Percentiles rank a stretch among this genome's conserved stretches.
Evolutionary conservation across 352 stramenopile species (phyloP).

Genomic region (Pythium utonaiense): DNA sequence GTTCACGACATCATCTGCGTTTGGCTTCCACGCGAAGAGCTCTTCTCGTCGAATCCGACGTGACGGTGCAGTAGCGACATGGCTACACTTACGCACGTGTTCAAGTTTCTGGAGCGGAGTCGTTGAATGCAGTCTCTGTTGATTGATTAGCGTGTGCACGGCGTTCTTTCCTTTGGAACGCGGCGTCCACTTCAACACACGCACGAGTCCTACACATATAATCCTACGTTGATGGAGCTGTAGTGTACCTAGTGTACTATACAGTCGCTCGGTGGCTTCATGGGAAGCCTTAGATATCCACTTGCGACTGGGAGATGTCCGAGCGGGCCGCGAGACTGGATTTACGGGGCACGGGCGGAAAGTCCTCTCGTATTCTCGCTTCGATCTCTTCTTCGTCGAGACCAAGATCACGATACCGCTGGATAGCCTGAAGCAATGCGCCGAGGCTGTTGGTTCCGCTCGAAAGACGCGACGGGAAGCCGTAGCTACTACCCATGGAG

Average conservation of each 20-base stretch:
- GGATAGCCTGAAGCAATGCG: constrained; percentile 53
- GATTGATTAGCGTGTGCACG: too few relatives aligned
- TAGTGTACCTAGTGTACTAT: background rate
- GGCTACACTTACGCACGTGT: constrained; percentile 6
- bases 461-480: constrained; percentile 50
- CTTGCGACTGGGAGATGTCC: constrained; percentile 15
- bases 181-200: background rate
- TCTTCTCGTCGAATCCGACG: constrained; percentile 9
- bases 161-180: background rate
- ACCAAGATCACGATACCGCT: constrained; percentile 53
- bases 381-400: constrained; percentile 68
- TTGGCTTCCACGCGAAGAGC: background rate
- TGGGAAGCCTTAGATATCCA: constrained; percentile 8
- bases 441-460: constrained; percentile 62
- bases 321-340: constrained; percentile 29
- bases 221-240: background rate
- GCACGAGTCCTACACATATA: background rate
- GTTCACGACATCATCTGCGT: background rate
- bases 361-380: constrained; percentile 54
- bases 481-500: constrained; percentile 51
- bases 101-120: background rate
- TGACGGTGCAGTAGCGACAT: constrained; percentile 2
- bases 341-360: constrained; percentile 45
- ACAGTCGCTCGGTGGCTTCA: background rate
- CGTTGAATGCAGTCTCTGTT: too few relatives aligned